Conservation (phyloP, 345 rosid genomes). For the Hibiscus syriacus region DNA sequence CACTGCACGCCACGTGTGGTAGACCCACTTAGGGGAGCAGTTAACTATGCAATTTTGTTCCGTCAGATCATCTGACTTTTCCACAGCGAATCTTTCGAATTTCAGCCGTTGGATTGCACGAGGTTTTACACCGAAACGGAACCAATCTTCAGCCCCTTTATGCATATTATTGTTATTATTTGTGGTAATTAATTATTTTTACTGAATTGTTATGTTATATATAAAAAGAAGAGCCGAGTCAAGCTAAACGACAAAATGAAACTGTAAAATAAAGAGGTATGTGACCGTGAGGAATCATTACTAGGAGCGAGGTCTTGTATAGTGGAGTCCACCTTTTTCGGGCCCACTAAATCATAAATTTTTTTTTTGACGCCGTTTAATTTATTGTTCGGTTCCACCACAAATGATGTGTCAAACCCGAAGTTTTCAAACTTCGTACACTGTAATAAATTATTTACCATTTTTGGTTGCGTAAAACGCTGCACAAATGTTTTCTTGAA, state of each 20-base stretch:
- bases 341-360: constrained; percentile 12
- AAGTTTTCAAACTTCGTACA: neutral
- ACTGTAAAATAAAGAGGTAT: constrained; percentile 3
- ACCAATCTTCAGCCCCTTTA: neutral
- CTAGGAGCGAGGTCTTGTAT: neutral
- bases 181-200: neutral
- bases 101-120: neutral
- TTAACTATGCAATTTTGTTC: neutral
- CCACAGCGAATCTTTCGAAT: neutral
- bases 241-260: constrained; percentile 15
- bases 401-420: neutral
- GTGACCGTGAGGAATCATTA: constrained; percentile 10
- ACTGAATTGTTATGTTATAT: too few relatives aligned
- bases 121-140: neutral
- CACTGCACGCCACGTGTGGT: constrained; percentile 17
- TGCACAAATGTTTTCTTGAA: neutral
- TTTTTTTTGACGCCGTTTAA: constrained; percentile 8
- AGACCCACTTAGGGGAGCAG: constrained; percentile 1
- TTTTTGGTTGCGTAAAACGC: neutral
- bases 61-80: constrained; percentile 9
- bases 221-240: constrained; percentile 3
- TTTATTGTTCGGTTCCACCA: neutral
- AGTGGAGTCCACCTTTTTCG: neutral
- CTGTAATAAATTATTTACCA: neutral
- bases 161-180: neutral